Conservation (phyloP, 2,329 filamentous ascomycete genomes). For the Fusarium solani-melongenae region DNA sequence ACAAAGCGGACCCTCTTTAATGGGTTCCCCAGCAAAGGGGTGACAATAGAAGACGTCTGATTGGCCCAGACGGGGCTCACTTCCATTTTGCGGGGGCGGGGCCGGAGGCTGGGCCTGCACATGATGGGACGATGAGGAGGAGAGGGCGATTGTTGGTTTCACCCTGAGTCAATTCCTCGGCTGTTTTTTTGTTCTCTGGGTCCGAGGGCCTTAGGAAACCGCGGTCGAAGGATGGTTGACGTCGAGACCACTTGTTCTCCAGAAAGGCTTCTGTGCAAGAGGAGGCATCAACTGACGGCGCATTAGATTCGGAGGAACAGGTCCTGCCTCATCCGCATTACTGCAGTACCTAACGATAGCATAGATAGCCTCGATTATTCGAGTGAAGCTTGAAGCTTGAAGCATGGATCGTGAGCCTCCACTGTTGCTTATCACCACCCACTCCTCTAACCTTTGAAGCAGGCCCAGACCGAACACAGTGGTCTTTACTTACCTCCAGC, state of each 20-base stretch:
- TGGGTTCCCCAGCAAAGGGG: not conserved
- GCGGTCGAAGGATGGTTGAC: not conserved
- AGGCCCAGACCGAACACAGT: not conserved
- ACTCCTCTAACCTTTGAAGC: not conserved
- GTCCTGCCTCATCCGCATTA: not conserved
- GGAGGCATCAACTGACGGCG: not conserved
- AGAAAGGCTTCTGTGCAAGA: not conserved
- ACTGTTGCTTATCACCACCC: not conserved
- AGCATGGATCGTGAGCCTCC: not conserved
- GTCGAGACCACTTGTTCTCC: not conserved
- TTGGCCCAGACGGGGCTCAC: slow-evolving; percentile 24
- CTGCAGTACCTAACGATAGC: not conserved
- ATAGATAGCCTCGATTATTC: not conserved
- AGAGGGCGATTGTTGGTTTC: not conserved
- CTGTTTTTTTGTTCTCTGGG: not conserved
- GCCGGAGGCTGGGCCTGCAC: slow-evolving; percentile 23
- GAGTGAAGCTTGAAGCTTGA: not conserved
- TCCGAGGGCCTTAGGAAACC: not conserved
- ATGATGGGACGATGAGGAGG: slow-evolving; percentile 17
- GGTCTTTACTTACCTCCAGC: not conserved
- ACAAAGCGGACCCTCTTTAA: slow-evolving; percentile 27
- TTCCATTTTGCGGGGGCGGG: slow-evolving; percentile 38
- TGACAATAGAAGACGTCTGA: slow-evolving; percentile 27
- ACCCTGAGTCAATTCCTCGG: slow-evolving; percentile 25
- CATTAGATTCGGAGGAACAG: not conserved